Percentiles rank a stretch among this genome's conserved stretches.
phyloP scores from a whole-genome alignment of 1,284 basidiomycete genomes.

The Vanrija humicola region DNA sequence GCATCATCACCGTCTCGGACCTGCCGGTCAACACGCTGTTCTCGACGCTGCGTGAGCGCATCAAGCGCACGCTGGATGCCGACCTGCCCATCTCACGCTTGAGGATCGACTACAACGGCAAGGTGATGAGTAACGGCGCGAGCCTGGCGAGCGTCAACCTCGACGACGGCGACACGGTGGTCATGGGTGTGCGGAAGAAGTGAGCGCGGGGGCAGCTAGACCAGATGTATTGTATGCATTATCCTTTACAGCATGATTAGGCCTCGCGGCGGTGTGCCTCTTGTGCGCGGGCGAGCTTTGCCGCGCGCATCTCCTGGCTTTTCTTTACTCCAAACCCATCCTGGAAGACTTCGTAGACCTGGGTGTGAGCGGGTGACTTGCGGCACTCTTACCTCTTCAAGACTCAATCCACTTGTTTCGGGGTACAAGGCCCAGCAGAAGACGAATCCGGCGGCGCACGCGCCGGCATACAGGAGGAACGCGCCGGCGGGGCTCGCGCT shows the following conservation, averaged over 20 bases:
- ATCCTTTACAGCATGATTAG: no score
- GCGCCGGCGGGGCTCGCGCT: constrained; percentile 70
- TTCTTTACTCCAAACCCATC: constrained; percentile 52
- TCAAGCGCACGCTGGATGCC: constrained; percentile 69
- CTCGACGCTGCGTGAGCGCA: constrained; percentile 79
- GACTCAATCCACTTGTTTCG: constrained; percentile 57
- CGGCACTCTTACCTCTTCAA: constrained; percentile 41
- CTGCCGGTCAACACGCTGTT: constrained; percentile 75
- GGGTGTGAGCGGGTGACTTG: constrained; percentile 64
- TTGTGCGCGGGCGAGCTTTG: no score
- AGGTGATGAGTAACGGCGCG: constrained; percentile 77
- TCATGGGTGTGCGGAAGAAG: constrained; percentile 68
- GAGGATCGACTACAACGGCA: constrained; percentile 68
- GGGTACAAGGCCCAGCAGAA: constrained; percentile 70
- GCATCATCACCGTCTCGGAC: constrained; percentile 68
- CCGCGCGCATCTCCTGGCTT: constrained; percentile 36
- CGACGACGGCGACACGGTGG: constrained; percentile 77
- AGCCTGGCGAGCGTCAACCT: constrained; percentile 82
- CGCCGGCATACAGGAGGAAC: constrained; percentile 72
- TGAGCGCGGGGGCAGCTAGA: constrained; percentile 10
- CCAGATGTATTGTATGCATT: no score
- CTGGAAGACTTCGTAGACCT: constrained; percentile 50
- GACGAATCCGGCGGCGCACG: constrained; percentile 66
- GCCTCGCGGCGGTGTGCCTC: no score
- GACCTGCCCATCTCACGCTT: constrained; percentile 71